Percentiles rank a stretch among this genome's conserved stretches.
phyloP scores from a whole-genome alignment of 306 rosid genomes.

The Citrullus colocynthis region DNA sequence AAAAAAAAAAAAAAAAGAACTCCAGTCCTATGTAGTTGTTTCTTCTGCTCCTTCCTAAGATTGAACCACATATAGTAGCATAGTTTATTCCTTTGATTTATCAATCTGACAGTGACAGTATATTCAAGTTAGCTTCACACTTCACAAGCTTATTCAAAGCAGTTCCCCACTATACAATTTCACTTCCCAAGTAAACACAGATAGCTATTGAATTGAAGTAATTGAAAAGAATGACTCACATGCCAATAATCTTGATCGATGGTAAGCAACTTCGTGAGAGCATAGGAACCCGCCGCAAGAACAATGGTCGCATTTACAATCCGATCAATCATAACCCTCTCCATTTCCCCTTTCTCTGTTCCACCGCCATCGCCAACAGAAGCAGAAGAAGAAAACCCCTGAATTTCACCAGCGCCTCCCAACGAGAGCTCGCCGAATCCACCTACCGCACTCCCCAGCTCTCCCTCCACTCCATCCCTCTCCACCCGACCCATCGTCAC shows the following conservation, averaged over 20 bases:
- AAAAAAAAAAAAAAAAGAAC: neutral
- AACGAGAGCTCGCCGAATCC: constrained; percentile 63
- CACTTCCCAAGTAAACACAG: neutral
- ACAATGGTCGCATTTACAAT: constrained; percentile 67
- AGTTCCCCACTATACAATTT: neutral
- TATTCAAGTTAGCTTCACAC: neutral
- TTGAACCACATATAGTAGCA: neutral
- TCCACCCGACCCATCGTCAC: constrained; percentile 41
- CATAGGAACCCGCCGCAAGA: constrained; percentile 73
- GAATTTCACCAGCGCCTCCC: constrained; percentile 40
- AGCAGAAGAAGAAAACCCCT: constrained; percentile 47
- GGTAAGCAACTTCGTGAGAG: constrained; percentile 73
- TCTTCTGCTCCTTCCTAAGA: neutral
- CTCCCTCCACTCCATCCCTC: constrained; percentile 41
- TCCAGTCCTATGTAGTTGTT: neutral
- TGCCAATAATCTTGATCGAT: constrained; percentile 93
- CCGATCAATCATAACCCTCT: constrained; percentile 51
- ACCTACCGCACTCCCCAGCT: constrained; percentile 44
- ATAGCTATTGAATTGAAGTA: neutral
- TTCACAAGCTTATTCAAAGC: neutral
- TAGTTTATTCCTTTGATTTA: neutral
- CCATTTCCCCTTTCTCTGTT: constrained; percentile 23
- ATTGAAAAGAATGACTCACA: constrained; percentile 33
- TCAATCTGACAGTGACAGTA: neutral
- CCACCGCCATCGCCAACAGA: constrained; percentile 29